Base-by-base conservation (phyloP, 352 stramenopile genomes). In the Globisporangium iwayamae region DNA sequence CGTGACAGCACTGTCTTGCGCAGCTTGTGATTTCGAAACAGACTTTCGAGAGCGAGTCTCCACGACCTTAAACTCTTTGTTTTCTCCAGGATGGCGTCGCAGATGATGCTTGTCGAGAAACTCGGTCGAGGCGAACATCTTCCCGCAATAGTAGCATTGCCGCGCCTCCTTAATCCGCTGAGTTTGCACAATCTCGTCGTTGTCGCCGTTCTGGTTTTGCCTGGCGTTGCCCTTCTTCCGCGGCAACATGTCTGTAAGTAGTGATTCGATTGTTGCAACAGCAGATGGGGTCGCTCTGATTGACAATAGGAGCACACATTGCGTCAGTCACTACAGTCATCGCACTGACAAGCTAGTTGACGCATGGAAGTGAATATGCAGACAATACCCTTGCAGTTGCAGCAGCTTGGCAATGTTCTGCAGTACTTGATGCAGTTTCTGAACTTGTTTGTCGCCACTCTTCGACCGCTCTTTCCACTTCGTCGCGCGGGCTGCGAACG, bases 401-500 rank as follows among this genome's bases (percentile, higher is more conserved):
- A 93, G 60, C 30, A 93, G 62, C 47, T 88, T 90, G 38, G 81
- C 78, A 62, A 91, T 85, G 62, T 76, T 89, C 57, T 90, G 81
- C 36, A 93, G 69, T 67, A 90, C 75, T 56, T 89, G 79, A n/a
- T 90, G 81, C 32, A 93, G 70, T 28, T 90, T 89, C 30, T 90
- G 75, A n/a, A 85, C 73, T 61, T 91, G 83, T 34, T 77, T 76
- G 6, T 89, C 74, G 16, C 72, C 66, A 46, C 70, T 88, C 14
- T 67, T 68, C 10, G 75, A 62, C 0, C 72, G 74, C 2, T 67
- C 63, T 56, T 90, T 90, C 80, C 78, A 90, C 60, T 89, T 89
- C 9, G 74, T 66, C 10, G 63, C 66, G 6, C 76, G 61, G 32
- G 72, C 52, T 28, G 69, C 58, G 13, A 84, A 59, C 52, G 75